A percentile compares a stretch with the other conserved stretches of the same genome.
These are phyloP conservation scores for Rutstroemia sp. DNA, from an alignment of 2,329 filamentous ascomycete species.

Conservation along the genomic window DNA sequence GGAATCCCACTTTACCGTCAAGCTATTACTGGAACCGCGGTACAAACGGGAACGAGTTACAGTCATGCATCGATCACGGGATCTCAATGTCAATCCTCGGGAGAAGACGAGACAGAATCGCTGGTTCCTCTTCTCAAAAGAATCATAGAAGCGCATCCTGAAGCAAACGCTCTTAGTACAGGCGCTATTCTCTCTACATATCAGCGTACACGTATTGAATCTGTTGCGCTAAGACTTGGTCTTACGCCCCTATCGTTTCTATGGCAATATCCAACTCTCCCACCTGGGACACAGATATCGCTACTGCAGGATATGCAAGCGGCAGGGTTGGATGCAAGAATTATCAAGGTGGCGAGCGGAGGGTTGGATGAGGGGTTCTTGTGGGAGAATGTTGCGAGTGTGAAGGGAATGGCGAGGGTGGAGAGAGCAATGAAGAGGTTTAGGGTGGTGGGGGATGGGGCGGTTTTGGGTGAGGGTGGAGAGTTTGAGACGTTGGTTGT, in stretches of 20 bases:
- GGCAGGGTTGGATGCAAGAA: slow-evolving; percentile 74
- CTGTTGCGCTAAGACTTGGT: slow-evolving; percentile 76
- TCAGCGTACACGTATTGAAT: slow-evolving; percentile 92
- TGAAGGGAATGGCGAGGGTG: slow-evolving; percentile 39
- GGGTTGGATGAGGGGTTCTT: slow-evolving; percentile 75
- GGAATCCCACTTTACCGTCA: slow-evolving; percentile 77
- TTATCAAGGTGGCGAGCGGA: slow-evolving; percentile 91
- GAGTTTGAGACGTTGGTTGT: slow-evolving; percentile 93
- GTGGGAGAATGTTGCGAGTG: slow-evolving; percentile 69
- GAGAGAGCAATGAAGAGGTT: slow-evolving; percentile 56
- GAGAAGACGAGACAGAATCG: slow-evolving; percentile 78
- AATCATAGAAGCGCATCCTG: slow-evolving; percentile 63
- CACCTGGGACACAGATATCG: slow-evolving; percentile 38
- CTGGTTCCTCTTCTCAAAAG: slow-evolving; percentile 66
- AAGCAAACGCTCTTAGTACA: slow-evolving; percentile 78
- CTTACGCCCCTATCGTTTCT: slow-evolving; percentile 78
- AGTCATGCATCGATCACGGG: slow-evolving; percentile 13
- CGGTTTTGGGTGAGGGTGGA: slow-evolving; percentile 83
- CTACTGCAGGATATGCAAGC: slow-evolving; percentile 76
- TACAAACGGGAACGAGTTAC: slow-evolving; percentile 69
- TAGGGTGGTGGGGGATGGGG: slow-evolving; percentile 55
- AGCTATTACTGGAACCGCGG: slow-evolving; percentile 63
- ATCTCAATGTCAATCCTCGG: slow-evolving; percentile 6
- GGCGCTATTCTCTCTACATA: slow-evolving; percentile 94
- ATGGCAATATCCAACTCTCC: slow-evolving; percentile 82